Conservation (phyloP, 768 basidiomycete species). For the Cystobasidium tubakii region DNA sequence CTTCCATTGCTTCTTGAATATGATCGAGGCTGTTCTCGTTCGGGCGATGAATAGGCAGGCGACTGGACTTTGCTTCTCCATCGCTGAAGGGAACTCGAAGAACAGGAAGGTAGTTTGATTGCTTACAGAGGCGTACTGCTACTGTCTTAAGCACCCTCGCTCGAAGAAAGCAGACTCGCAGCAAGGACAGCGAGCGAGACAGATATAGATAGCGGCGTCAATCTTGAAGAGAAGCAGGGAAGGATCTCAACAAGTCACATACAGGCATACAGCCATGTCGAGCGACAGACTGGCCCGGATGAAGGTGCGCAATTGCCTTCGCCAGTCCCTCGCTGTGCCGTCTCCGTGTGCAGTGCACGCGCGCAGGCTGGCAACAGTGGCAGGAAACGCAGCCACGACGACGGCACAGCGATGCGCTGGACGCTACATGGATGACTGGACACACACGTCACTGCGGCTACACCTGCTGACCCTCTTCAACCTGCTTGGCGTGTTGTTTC, state of each 20-base stretch:
- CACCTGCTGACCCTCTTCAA: neutral
- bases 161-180: too few relatives aligned
- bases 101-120: too few relatives aligned
- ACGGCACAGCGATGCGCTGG: too few relatives aligned
- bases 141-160: too few relatives aligned
- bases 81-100: too few relatives aligned
- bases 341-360: neutral
- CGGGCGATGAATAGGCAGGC: too few relatives aligned
- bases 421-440: neutral
- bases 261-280: slow-evolving; percentile 13
- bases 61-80: too few relatives aligned
- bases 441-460: neutral
- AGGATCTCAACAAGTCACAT: neutral
- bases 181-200: too few relatives aligned
- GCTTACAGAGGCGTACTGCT: too few relatives aligned
- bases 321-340: neutral
- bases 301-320: slow-evolving; percentile 6
- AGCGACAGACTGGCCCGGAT: slow-evolving; percentile 27
- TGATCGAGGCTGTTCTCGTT: too few relatives aligned
- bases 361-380: neutral
- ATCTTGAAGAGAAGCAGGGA: neutral
- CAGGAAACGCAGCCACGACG: neutral
- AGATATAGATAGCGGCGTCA: too few relatives aligned
- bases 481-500: neutral
- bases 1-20: too few relatives aligned